phyloP scores from a whole-genome alignment of 1,139 yeast genomes.

The Dujonia santamariae region DNA sequence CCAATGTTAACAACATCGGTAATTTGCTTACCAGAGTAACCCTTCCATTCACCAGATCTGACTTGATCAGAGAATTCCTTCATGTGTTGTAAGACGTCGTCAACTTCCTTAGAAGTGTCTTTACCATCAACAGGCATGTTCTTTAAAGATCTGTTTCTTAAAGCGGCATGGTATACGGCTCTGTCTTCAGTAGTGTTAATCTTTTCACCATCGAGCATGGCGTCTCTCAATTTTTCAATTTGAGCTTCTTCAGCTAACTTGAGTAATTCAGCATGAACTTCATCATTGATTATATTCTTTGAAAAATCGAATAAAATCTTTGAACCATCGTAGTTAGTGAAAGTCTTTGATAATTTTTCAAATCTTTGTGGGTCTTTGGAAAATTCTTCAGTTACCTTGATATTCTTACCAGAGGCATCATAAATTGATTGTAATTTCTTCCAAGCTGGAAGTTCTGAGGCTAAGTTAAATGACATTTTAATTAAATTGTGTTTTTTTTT shows the following conservation, averaged over 20 bases:
- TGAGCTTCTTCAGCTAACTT: slow-evolving; percentile 87
- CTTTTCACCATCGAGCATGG: slow-evolving; percentile 87
- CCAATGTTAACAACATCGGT: slow-evolving; percentile 96
- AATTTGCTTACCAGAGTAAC: slow-evolving; percentile 92
- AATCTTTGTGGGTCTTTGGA: slow-evolving; percentile 70
- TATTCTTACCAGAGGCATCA: slow-evolving; percentile 60
- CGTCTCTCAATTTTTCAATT: slow-evolving; percentile 83
- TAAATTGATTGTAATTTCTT: slow-evolving; percentile 67
- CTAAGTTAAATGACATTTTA: slow-evolving; percentile 49
- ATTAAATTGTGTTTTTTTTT: too few species aligned
- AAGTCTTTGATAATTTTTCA: slow-evolving; percentile 70
- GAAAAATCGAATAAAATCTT: slow-evolving; percentile 91
- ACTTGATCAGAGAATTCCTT: slow-evolving; percentile 87
- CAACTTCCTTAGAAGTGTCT: slow-evolving; percentile 88
- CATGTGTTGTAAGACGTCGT: slow-evolving; percentile 89
- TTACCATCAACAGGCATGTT: slow-evolving; percentile 85
- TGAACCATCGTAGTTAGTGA: slow-evolving; percentile 80
- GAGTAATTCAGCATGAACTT: slow-evolving; percentile 62
- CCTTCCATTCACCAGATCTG: slow-evolving; percentile 93
- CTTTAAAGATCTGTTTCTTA: slow-evolving; percentile 85
- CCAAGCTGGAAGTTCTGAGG: slow-evolving; percentile 85
- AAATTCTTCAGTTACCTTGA: slow-evolving; percentile 78
- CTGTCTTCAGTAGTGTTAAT: slow-evolving; percentile 94
- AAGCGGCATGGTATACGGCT: slow-evolving; percentile 95
- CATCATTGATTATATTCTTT: slow-evolving; percentile 88